These are phyloP conservation scores for Drosera spatulata DNA, from an alignment of 179 eudicot species.

Conservation along the genomic window DNA sequence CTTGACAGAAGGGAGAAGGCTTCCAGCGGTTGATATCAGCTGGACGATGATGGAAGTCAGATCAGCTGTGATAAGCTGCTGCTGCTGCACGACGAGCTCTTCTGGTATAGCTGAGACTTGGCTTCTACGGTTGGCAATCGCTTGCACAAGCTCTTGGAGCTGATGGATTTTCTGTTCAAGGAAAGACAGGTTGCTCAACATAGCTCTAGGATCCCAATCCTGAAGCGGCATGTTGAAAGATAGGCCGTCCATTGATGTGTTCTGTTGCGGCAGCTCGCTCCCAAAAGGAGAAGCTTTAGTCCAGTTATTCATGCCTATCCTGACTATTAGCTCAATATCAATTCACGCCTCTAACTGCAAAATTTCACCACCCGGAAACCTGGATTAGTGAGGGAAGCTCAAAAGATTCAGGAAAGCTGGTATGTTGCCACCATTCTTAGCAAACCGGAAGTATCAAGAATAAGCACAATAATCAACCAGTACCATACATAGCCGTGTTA, in stretches of 20 bases:
- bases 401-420: no score
- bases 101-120: conserved; percentile 28
- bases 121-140: conserved; percentile 36
- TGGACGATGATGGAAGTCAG: conserved; percentile 76
- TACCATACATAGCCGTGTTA: no score
- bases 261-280: conserved; percentile 15
- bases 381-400: no score
- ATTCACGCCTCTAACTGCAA: no score
- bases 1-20: conserved; percentile 71
- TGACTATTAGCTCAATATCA: no score
- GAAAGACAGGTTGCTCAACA: conserved; percentile 71
- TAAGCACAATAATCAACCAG: no score
- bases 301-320: conserved; percentile 27
- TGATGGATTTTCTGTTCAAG: conserved; percentile 83
- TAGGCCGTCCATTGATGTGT: conserved; percentile 23
- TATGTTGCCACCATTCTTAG: no score
- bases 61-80: conserved; percentile 74
- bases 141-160: conserved; percentile 67
- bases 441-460: no score
- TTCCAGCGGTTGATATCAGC: conserved; percentile 81
- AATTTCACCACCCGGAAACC: no score
- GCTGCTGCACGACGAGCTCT: conserved; percentile 58
- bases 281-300: conserved; percentile 24
- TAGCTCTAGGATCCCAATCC: conserved; percentile 69
- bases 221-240: conserved; percentile 19